Conservation (phyloP, 768 basidiomycete genomes). For the Butyriboletus loyo region DNA sequence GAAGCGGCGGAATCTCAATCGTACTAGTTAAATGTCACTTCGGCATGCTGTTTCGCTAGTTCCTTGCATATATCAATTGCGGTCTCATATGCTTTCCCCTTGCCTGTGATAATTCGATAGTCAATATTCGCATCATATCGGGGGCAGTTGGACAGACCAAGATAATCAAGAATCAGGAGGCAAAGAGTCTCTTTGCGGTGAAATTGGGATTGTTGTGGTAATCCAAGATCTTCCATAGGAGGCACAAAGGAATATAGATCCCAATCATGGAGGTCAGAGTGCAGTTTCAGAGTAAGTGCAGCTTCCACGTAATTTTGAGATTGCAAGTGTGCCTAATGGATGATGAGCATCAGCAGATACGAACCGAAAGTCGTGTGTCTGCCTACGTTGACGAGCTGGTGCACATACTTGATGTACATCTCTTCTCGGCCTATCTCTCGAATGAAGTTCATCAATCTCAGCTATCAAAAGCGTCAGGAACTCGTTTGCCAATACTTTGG, state of each 20-base stretch:
- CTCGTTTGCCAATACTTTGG: neutral
- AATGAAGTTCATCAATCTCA: constrained; percentile 92
- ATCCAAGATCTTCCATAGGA: constrained; percentile 84
- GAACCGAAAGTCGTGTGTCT: neutral
- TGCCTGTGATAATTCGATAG: constrained; percentile 46
- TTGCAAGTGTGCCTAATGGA: constrained; percentile 73
- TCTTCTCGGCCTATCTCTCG: constrained; percentile 88
- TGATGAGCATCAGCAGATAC: constrained; percentile 12
- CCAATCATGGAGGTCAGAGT: constrained; percentile 93
- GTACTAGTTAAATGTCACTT: constrained; percentile 89
- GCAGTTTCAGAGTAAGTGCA: constrained; percentile 87
- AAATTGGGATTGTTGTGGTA: constrained; percentile 93
- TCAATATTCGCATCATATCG: constrained; percentile 1
- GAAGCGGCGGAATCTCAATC: constrained; percentile 21
- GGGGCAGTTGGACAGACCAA: constrained; percentile 49
- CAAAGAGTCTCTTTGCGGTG: constrained; percentile 92
- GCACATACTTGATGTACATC: constrained; percentile 95
- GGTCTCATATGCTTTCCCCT: constrained; percentile 96
- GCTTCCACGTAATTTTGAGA: constrained; percentile 92
- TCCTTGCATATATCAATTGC: constrained; percentile 94
- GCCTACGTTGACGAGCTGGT: constrained; percentile 86
- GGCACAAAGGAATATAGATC: constrained; percentile 75
- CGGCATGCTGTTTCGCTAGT: constrained; percentile 81
- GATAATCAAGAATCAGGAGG: constrained; percentile 88
- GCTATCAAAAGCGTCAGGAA: constrained; percentile 38